Base-by-base conservation (phyloP, 1,284 basidiomycete species). In the Rhodotorula sp. region DNA sequence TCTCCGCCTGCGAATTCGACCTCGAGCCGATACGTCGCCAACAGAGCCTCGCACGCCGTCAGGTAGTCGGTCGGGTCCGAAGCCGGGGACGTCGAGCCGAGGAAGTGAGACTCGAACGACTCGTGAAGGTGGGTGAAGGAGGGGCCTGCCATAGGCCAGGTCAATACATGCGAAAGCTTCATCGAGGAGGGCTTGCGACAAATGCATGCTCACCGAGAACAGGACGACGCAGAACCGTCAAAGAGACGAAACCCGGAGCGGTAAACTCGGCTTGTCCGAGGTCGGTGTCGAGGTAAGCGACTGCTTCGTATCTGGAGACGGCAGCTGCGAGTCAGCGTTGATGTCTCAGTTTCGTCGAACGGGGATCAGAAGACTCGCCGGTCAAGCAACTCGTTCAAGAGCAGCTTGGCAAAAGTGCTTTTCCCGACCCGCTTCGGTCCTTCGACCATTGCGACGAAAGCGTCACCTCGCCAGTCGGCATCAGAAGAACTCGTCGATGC, bases 251-350 rank as follows among this genome's bases (percentile, higher is more conserved):
- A 0, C 94, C 95, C 0, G 90, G 89, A 3, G 92, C 89, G 0
- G 90, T 90, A 79, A 98, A 97, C 80, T 98, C 94, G 14, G 92
- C 90, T 81, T 99, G 95, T 16, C 95, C 95, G 5, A 93, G 78
- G 81, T 98, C 95, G 68, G 91, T 91, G 79, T 98, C 95, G 10
- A 99, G 85, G 80, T 88, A 97, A 0, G 93, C 93, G 4, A 97
- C 92, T 26, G 84, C 85, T 31, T 84, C 84, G 80, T 88, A 90
- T 50, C 90, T 89, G 70, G 19, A 64, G 18, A 50, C 56, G 12
- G 15, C 4, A 54, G n/a, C 38, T 43, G 21, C 16, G 12, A 7
- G 14, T 69, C 28, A 65, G 48, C 52, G 8, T 60, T 21, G 28
- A n/a, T n/a, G 10, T 3, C 34, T 38, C 34, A 38, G 34, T 38